Evolutionary conservation across 2,329 filamentous ascomycete species (phyloP), one percentile per base, ranked within the genome.

Genomic region (Sphaerulina musiva): DNA sequence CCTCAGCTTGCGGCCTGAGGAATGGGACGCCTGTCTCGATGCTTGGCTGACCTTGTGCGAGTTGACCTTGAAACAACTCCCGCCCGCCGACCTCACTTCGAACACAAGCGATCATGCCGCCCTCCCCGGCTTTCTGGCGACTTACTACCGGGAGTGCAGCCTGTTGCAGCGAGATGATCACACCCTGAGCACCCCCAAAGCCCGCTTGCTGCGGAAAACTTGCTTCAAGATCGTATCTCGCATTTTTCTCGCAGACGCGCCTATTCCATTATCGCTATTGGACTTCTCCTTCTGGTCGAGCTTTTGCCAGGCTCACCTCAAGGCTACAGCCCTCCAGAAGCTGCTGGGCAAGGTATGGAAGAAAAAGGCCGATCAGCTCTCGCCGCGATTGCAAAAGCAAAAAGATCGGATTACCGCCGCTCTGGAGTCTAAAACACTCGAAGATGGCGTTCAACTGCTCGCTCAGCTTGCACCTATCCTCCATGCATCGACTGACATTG

Each of bases 1-100:
- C 65, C 79, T 80, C 61, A 79, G 80, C 61, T 79, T 95, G 56
- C 76, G 78, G 39, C 73, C 82, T 3, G 73, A 78, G 48, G 88
- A 95, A 71, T 95, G 90, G 90, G 78, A 85, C 60, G 77, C 80
- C 32, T 89, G 86, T 68, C 74, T 95, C 45, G 80, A 86, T 59
- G 84, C 88, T 36, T 96, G 89, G 89, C 73, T 83, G 14, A 74
- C 81, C 9, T 77, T 95, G 6, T 74, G 82, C 6, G 78, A 84
- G 50, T 78, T 83, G 2, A 81, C 90, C 59, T 70, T 93, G 31
- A 76, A 79, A 11, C 71, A 79, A 11, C 71, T 86, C 0, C 64
- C 80, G 0, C 76, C 81, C 6, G 65, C 76, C 1, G 73, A 81
- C 0, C 86, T 93, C 20, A 57, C 60, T 68, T 45, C 66, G 70